phyloP scores from a whole-genome alignment of 345 rosid species.

The Pistacia atlantica region DNA sequence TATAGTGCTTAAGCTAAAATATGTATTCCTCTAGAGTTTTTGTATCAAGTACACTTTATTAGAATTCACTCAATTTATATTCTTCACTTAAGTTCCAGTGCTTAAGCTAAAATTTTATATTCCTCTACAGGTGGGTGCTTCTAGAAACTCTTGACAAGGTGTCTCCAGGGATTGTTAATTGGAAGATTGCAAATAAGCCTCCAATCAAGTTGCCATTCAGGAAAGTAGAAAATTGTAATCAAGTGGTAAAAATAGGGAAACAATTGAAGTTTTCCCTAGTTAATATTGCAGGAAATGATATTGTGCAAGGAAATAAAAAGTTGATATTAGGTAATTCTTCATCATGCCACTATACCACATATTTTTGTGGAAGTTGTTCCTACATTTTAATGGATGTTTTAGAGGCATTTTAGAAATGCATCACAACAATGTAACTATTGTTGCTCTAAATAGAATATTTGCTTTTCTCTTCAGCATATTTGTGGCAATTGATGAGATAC shows the following conservation, averaged over 20 bases:
- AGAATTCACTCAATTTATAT: not conserved
- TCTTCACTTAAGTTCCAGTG: conserved; percentile 3
- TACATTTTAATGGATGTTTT: not conserved
- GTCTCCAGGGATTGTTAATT: conserved; percentile 91
- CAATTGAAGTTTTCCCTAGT: conserved; percentile 95
- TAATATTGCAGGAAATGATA: conserved; percentile 93
- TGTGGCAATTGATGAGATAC: conserved; percentile 97
- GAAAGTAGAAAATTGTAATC: conserved; percentile 97
- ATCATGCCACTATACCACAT: not conserved
- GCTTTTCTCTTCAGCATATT: conserved; percentile 57
- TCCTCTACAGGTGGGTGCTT: conserved; percentile 76
- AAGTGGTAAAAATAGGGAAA: conserved; percentile 91
- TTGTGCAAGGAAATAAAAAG: conserved; percentile 94
- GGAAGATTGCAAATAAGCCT: conserved; percentile 94
- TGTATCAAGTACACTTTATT: not conserved
- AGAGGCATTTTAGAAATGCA: conserved; percentile 7
- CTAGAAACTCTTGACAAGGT: conserved; percentile 93
- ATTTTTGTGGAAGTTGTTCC: not conserved
- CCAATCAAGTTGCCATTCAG: conserved; percentile 95
- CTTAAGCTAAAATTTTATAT: conserved; percentile 17
- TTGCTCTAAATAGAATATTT: conserved; percentile 3
- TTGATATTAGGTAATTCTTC: conserved; percentile 70
- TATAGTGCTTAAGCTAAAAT: conserved; percentile 13
- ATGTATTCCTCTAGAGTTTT: conserved; percentile 39
- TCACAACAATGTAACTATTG: not conserved